These are phyloP conservation scores for Globisporangium acanthophoron DNA, from an alignment of 352 stramenopile genomes.

Conservation along the genomic window DNA sequence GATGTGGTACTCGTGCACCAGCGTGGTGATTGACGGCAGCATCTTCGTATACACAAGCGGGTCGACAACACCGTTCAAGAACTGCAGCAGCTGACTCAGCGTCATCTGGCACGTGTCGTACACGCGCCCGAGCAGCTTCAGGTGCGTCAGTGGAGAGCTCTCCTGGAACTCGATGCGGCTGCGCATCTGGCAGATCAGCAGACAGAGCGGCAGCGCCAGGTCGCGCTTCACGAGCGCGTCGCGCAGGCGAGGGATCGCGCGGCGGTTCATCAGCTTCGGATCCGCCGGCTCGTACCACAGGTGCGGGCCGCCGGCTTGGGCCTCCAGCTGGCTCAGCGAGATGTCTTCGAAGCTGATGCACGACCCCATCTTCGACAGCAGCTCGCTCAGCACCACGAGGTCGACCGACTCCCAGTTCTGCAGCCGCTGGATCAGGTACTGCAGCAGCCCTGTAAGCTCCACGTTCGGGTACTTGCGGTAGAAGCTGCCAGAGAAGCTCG, in stretches of 20 bases:
- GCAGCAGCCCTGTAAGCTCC: constrained; percentile 88
- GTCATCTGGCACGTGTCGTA: constrained; percentile 86
- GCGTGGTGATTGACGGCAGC: constrained; percentile 51
- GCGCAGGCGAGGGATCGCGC: constrained; percentile 72
- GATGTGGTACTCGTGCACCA: constrained; percentile 76
- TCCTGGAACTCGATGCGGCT: constrained; percentile 82
- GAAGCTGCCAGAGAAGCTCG: constrained; percentile 92
- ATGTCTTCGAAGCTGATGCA: constrained; percentile 86
- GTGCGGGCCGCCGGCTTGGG: constrained; percentile 67
- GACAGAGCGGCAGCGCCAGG: constrained; percentile 64
- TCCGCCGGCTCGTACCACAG: constrained; percentile 77
- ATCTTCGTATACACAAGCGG: constrained; percentile 65
- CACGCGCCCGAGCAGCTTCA: constrained; percentile 76
- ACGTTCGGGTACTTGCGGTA: constrained; percentile 92
- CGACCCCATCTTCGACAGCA: constrained; percentile 86
- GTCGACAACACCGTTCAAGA: constrained; percentile 70
- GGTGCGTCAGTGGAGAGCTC: constrained; percentile 39
- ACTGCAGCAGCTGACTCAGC: constrained; percentile 82
- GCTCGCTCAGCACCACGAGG: constrained; percentile 82
- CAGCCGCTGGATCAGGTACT: constrained; percentile 89
- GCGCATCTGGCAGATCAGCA: constrained; percentile 83
- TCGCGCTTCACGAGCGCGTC: constrained; percentile 81
- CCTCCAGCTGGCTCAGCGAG: constrained; percentile 77
- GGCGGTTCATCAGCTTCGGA: constrained; percentile 79
- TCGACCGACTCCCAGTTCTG: constrained; percentile 82